Conservation (phyloP, 345 rosid genomes). For the Luvunga scandens region DNA sequence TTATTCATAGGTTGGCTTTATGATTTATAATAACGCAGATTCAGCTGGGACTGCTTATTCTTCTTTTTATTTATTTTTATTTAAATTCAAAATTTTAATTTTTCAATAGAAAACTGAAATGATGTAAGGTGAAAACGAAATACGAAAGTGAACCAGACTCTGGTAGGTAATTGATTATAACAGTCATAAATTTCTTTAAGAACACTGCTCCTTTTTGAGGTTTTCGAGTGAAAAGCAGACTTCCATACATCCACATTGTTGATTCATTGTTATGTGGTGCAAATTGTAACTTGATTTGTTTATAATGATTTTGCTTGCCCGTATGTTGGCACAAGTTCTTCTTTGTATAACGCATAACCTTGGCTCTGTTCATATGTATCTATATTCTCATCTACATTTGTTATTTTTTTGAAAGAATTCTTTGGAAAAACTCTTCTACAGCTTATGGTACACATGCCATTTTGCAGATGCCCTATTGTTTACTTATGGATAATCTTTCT, state of each 20-base stretch:
- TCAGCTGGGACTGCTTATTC: no score
- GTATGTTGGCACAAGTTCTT: background rate
- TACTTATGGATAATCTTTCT: conserved; percentile 86
- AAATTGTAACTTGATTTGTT: background rate
- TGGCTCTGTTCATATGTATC: background rate
- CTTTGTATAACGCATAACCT: background rate
- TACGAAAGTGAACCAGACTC: background rate
- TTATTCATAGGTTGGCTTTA: background rate
- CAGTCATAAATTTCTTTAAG: background rate
- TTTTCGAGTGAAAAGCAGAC: background rate
- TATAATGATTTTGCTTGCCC: conserved; percentile 2
- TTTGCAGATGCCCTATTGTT: conserved; percentile 84
- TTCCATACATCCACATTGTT: background rate
- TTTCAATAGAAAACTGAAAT: background rate
- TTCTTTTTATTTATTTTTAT: no score
- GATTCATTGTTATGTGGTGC: background rate
- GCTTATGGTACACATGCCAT: conserved; percentile 13
- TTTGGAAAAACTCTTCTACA: background rate
- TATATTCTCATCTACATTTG: conserved; percentile 14
- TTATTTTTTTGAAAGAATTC: background rate
- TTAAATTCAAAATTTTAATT: no score
- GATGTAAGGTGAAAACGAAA: background rate
- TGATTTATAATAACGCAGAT: background rate
- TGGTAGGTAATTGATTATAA: background rate
- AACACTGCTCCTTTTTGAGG: background rate